phyloP scores from a whole-genome alignment of 345 rosid genomes.

The Cochlearia excelsa region DNA sequence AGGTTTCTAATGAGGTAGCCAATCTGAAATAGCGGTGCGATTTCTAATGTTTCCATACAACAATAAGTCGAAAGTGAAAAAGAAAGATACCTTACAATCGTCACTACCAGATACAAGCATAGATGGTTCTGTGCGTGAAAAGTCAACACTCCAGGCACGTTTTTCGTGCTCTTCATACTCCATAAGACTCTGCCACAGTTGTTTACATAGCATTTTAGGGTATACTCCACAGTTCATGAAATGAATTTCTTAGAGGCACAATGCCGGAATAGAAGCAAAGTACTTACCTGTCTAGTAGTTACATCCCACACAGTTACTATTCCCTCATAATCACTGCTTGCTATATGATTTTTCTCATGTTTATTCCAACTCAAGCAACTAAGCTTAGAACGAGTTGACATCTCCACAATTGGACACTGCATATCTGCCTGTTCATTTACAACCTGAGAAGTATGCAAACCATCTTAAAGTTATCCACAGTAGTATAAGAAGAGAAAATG shows the following conservation, averaged over 20 bases:
- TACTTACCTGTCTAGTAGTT: conserved; percentile 78
- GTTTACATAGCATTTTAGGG: conserved; percentile 10
- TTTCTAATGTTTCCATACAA: background rate
- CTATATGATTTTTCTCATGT: conserved; percentile 81
- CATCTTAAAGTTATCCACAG: conserved; percentile 16
- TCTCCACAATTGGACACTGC: conserved; percentile 90
- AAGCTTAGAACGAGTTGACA: conserved; percentile 94
- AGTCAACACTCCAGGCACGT: conserved; percentile 99
- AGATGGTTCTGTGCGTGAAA: conserved; percentile 83
- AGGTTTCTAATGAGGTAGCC: conserved; percentile 4
- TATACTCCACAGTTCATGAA: conserved; percentile 6
- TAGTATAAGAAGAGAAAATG: conserved; percentile 3
- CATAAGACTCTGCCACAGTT: conserved; percentile 68
- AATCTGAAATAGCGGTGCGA: background rate
- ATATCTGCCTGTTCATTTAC: conserved; percentile 71
- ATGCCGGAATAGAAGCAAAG: conserved; percentile 4
- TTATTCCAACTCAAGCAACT: conserved; percentile 99
- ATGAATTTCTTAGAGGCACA: conserved; percentile 7
- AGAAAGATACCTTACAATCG: conserved; percentile 77
- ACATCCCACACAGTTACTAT: conserved; percentile 99
- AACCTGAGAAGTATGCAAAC: conserved; percentile 51
- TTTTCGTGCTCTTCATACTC: conserved; percentile 99
- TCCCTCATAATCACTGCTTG: conserved; percentile 99
- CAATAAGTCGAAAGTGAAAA: too few species aligned
- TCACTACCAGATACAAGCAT: conserved; percentile 99